Evolutionary conservation across 345 rosid species (phyloP).

Genomic region (Lenwebbia sp.): DNA sequence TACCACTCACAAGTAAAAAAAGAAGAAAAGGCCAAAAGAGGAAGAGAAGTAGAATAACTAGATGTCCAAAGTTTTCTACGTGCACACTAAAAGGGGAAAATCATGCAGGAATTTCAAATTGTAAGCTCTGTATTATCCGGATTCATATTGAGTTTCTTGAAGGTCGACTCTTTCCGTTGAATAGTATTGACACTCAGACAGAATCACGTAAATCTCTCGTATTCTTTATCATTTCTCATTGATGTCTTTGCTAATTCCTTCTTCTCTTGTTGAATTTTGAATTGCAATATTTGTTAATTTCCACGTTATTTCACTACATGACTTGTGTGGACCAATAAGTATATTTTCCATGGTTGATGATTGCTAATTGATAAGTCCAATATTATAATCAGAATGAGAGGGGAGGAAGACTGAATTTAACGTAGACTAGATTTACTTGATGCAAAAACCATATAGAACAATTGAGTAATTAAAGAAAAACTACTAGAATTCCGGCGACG

Average conservation of each 20-base stretch:
- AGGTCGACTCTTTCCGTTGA: fast-evolving
- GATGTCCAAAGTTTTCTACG: not conserved
- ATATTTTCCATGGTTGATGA: not conserved
- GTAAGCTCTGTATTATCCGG: too few species aligned
- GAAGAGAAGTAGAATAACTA: not conserved
- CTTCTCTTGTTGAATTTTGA: fast-evolving
- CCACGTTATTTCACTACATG: not conserved
- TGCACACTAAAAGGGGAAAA: not conserved
- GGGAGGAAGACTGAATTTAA: not conserved
- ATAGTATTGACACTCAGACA: not conserved
- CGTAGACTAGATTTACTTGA: not conserved
- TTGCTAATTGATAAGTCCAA: not conserved
- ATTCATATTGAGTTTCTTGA: not conserved
- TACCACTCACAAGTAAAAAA: too few species aligned
- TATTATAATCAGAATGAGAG: too few species aligned
- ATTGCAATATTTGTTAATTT: not conserved
- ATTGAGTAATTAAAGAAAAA: not conserved
- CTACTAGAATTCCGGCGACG: not conserved
- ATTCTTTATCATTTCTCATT: not conserved
- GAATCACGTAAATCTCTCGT: too few species aligned
- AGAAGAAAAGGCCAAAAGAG: not conserved
- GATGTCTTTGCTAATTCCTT: not conserved
- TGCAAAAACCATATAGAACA: not conserved
- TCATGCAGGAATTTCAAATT: not conserved
- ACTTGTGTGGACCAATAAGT: not conserved